Evolutionary conservation across 192 early-diverging fungal genomes (phyloP), one percentile per base, ranked within the genome.

Genomic region (Backusella australiensis): DNA sequence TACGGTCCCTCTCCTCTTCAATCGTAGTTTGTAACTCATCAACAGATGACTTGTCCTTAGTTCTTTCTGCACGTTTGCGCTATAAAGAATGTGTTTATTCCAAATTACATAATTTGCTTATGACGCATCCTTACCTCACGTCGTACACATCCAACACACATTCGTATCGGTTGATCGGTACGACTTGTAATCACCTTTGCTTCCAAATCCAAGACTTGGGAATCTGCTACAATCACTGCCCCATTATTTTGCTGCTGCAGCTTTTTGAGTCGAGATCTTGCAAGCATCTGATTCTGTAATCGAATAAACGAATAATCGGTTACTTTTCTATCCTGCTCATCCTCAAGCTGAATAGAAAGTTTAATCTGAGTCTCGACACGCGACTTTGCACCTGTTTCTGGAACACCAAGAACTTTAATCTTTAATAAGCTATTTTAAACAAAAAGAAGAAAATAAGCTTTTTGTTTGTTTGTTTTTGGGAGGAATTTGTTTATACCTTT

Each of bases 361-460:
- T 95, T 96, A 78, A 96, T 96, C 84, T 97, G 97, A 23, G 97
- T 98, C 84, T 98, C 96, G 44, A 97, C 96, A 6, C 96, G 85
- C 12, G 94, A 96, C 80, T 96, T 95, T 35, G 93, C 93, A 53
- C 89, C 89, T 44, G 80, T 83, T 36, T 72, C 75, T 19, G 88
- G 85, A 32, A 90, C 78, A 26, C 89, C 89, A 23, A 70, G 76
- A 21, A 81, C 70, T 32, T 23, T 42, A 44, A 46, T 71, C 3
- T 44, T 19, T 29, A 46, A 14, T 15, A 46, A 32, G 4, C 39
- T 32, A 71, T 6, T 42, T 12, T 26, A 4, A 46, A 26, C 6
- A 42, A 44, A 3, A 41, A 39, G 42, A 38, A 19, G 35, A 67
- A 67, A 35, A n/a, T 41, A 14, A 21, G n/a, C 69, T 29, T 71